A percentile compares a stretch with the other conserved stretches of the same genome.
These are phyloP conservation scores for Chlorella sp. DNA, from an alignment of 139 green algal species.

Conservation along the genomic window DNA sequence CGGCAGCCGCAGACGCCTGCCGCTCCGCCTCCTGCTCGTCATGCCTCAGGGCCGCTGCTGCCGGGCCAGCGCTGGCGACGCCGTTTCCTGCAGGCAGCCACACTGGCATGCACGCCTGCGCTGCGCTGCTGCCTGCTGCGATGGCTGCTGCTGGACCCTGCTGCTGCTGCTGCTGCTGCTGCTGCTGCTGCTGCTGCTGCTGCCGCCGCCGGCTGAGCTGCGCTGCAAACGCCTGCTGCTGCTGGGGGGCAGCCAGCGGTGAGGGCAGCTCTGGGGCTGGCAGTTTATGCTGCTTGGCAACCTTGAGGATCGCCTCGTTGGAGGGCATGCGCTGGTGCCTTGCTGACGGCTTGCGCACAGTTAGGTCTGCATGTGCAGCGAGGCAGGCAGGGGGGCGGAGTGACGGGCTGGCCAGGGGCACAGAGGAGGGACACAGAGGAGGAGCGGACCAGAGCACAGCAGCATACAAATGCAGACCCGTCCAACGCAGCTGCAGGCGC, in stretches of 20 bases:
- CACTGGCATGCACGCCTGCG: background rate
- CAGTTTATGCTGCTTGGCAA: constrained; percentile 57
- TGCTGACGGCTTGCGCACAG: constrained; percentile 16
- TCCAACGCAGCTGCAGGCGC: background rate
- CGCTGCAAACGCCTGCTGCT: constrained; percentile 2
- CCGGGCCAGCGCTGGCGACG: background rate
- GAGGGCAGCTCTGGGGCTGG: constrained; percentile 30
- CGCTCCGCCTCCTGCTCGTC: background rate
- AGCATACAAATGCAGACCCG: background rate
- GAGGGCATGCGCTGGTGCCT: constrained; percentile 78
- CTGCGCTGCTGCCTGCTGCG: background rate
- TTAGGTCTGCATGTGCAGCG: constrained; percentile 32
- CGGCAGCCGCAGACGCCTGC: background rate
- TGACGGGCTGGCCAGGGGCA: background rate
- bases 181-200: background rate
- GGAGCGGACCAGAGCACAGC: no score
- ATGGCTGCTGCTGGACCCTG: background rate
- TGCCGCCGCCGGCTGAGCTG: background rate
- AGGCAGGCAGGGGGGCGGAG: background rate
- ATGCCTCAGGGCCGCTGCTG: background rate
- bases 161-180: background rate
- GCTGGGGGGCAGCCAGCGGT: background rate
- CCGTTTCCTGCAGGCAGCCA: background rate
- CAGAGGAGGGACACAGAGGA: background rate
- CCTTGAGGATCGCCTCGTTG: constrained; percentile 69